Base-by-base conservation (phyloP, 257 asterid genomes). In the Rubia yunnanensis region DNA sequence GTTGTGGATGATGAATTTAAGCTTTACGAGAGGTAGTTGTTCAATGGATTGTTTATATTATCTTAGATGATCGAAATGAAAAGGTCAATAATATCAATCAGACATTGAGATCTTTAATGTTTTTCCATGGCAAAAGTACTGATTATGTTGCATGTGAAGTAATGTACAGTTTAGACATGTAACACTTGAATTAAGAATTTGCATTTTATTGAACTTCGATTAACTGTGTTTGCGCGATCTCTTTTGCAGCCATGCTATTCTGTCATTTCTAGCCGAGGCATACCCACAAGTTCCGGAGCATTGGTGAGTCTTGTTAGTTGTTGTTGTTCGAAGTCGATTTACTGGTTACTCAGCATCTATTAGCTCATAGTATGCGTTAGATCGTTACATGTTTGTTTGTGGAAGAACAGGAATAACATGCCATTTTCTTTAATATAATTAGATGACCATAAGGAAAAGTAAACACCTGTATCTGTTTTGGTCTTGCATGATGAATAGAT, bases 271-370 rank as follows among this genome's bases (percentile, higher is more conserved):
- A 78, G 91, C 94, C 48, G 70, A 63, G 68, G 89, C 79, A n/a
- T 90, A 77, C 75, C 95, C 99, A 7, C 88, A 88, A 78, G 87
- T 88, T 70, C 86, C 99, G 60, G 99, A 88, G 83, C 97, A 94
- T 78, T 94, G 99, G 99, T 90, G 78, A 73, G 95, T 80, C 70
- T 17, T 44, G 52, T 14, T 14, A 3, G 7, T 60, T 11, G 17
- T 60, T 73, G 26, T 54, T 67, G 15, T n/a, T 7, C 18, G 15
- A 1, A 18, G 11, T 18, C 49, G 52, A 20, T 32, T 74, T n/a
- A 62, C 34, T 5, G 59, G 10, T 55, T 32, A 10, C 28, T 27
- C 22, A 64, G 26, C 5, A 23, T 24, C 36, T 38, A 8, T 60
- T 36, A 35, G 34, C 20, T 2, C 48, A 3, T 72, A 24, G 10